Percentiles rank a stretch among this genome's conserved stretches.
Conservation (phyloP, 1,284 basidiomycete species). For the Earliella scabrosa region DNA sequence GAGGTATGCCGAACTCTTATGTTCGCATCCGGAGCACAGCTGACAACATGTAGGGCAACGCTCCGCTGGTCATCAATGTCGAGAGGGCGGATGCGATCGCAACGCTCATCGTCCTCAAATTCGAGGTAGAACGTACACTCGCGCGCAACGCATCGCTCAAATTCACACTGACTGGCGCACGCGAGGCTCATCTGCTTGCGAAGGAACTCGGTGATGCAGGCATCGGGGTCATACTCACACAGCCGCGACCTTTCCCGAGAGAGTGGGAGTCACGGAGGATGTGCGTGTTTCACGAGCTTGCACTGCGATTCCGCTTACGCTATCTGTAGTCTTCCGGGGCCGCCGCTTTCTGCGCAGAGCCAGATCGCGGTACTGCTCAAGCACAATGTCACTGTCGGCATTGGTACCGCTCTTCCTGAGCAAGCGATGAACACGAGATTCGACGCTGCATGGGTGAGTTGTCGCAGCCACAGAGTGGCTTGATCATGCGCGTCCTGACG, state of each 20-base stretch:
- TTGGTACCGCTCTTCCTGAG: slow-evolving; percentile 62
- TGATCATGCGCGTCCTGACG: neutral
- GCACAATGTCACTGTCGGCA: slow-evolving; percentile 75
- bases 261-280: slow-evolving; percentile 59
- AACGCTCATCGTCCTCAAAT: slow-evolving; percentile 74
- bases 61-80: slow-evolving; percentile 59
- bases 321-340: slow-evolving; percentile 58
- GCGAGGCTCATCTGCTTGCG: slow-evolving; percentile 79
- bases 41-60: slow-evolving; percentile 42
- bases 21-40: neutral
- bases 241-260: slow-evolving; percentile 60
- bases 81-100: slow-evolving; percentile 80
- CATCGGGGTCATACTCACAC: slow-evolving; percentile 76
- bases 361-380: slow-evolving; percentile 61
- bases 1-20: slow-evolving; percentile 43
- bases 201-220: slow-evolving; percentile 70
- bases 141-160: slow-evolving; percentile 45
- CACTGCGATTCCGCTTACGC: neutral
- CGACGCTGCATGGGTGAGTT: slow-evolving; percentile 57
- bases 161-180: slow-evolving; percentile 68
- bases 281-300: slow-evolving; percentile 31
- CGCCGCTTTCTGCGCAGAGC: slow-evolving; percentile 71
- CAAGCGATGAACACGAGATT: slow-evolving; percentile 63
- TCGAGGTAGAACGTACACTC: slow-evolving; percentile 61
- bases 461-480: neutral